Conservation (phyloP, 805 yeast genomes). For the Saturnispora quitensis region DNA sequence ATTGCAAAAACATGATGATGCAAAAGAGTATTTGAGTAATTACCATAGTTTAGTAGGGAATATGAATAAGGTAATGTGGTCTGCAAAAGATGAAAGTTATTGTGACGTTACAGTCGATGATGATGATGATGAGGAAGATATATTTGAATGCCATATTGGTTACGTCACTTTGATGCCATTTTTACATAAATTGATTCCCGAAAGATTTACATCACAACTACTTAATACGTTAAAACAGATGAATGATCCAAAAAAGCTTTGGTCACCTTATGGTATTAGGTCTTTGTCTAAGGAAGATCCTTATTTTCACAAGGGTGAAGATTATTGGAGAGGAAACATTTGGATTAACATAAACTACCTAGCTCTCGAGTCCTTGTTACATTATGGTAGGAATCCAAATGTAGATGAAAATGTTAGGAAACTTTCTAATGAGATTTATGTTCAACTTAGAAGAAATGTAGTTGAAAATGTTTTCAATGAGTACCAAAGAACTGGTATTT, state of each 20-base stretch:
- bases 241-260: conserved; percentile 62
- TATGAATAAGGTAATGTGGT: conserved; percentile 76
- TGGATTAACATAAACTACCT: conserved; percentile 91
- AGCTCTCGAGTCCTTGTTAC: conserved; percentile 56
- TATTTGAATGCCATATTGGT: conserved; percentile 78
- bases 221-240: conserved; percentile 46
- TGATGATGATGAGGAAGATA: conserved; percentile 48
- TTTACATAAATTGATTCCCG: conserved; percentile 53
- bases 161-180: conserved; percentile 85
- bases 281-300: conserved; percentile 64
- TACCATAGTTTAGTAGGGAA: conserved; percentile 52
- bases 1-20: conserved; percentile 52
- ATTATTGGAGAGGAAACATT: conserved; percentile 93
- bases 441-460: conserved; percentile 51
- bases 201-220: conserved; percentile 35
- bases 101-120: conserved; percentile 81
- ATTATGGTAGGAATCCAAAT: conserved; percentile 38
- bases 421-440: conserved; percentile 43
- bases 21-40: conserved; percentile 39
- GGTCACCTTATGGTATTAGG: conserved; percentile 73
- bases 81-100: conserved; percentile 50
- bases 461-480: conserved; percentile 60
- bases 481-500: conserved; percentile 69
- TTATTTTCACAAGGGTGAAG: conserved; percentile 67
- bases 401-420: conserved; percentile 25